Evolutionary conservation across 2,329 filamentous ascomycete genomes (phyloP).

Genomic region (Rutstroemia sydowiana): DNA sequence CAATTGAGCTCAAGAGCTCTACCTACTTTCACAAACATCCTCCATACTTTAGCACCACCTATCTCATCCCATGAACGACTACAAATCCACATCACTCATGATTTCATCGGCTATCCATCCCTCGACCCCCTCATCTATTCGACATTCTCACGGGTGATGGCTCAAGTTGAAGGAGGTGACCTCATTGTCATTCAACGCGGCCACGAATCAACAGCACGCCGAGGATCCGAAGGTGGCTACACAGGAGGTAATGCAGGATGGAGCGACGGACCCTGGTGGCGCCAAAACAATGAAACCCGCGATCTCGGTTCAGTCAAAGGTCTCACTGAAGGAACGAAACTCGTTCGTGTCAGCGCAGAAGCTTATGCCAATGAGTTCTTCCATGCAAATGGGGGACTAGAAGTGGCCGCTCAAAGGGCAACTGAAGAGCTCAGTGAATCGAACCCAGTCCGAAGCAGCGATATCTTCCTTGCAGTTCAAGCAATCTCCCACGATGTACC

Average conservation of each 20-base stretch:
- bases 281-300: constrained; percentile 59
- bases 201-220: constrained; percentile 69
- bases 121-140: constrained; percentile 87
- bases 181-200: constrained; percentile 90
- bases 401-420: constrained; percentile 71
- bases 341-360: constrained; percentile 84
- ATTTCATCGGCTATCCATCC: constrained; percentile 87
- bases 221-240: constrained; percentile 53
- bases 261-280: constrained; percentile 97
- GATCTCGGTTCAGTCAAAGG: constrained; percentile 76
- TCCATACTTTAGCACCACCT: constrained; percentile 90
- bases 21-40: constrained; percentile 88
- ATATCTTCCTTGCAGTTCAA: constrained; percentile 94
- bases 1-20: constrained; percentile 80
- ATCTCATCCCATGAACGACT: constrained; percentile 96
- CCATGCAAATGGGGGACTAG: constrained; percentile 66
- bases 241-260: constrained; percentile 59
- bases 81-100: constrained; percentile 95
- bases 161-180: constrained; percentile 97
- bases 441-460: constrained; percentile 85
- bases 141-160: constrained; percentile 92
- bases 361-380: constrained; percentile 83
- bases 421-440: constrained; percentile 71
- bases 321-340: constrained; percentile 78
- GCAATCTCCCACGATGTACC: constrained; percentile 63